These are phyloP conservation scores for Aspergillus kassunensis DNA, from an alignment of 495 filamentous ascomycete species.

Conservation along the genomic window DNA sequence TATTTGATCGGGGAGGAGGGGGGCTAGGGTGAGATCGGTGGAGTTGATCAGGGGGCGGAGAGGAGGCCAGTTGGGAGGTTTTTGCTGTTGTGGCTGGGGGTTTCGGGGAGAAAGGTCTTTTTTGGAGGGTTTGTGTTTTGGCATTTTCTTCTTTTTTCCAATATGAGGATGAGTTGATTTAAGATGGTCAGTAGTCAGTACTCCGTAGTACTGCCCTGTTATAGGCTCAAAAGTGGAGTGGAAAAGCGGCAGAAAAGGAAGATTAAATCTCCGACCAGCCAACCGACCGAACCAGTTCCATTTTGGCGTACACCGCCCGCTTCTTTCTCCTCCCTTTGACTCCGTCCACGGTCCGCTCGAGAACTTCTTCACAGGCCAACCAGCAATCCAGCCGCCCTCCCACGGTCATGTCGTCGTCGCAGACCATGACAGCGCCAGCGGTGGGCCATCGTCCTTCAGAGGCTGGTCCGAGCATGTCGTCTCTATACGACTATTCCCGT, in stretches of 20 bases:
- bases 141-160: constrained; percentile 3
- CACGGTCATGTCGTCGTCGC: constrained; percentile 51
- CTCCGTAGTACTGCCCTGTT: too few species aligned
- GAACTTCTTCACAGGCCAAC: constrained; percentile 15
- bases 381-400: constrained; percentile 18
- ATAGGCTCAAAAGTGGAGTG: too few species aligned
- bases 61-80: constrained; percentile 62
- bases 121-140: constrained; percentile 22
- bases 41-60: constrained; percentile 70
- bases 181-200: too few species aligned
- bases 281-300: constrained; percentile 4
- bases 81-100: constrained; percentile 12
- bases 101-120: constrained; percentile 14
- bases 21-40: constrained; percentile 56
- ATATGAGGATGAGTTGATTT: neutral
- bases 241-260: constrained; percentile 24
- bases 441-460: constrained; percentile 50
- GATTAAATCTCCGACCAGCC: constrained; percentile 14
- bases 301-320: constrained; percentile 27
- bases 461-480: constrained; percentile 39
- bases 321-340: constrained; percentile 23
- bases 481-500: constrained; percentile 37
- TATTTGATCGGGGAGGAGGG: constrained; percentile 64
- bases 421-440: constrained; percentile 55
- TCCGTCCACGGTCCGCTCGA: constrained; percentile 9